phyloP scores from a whole-genome alignment of 2,329 filamentous ascomycete genomes.

The Neobulgaria alba region DNA sequence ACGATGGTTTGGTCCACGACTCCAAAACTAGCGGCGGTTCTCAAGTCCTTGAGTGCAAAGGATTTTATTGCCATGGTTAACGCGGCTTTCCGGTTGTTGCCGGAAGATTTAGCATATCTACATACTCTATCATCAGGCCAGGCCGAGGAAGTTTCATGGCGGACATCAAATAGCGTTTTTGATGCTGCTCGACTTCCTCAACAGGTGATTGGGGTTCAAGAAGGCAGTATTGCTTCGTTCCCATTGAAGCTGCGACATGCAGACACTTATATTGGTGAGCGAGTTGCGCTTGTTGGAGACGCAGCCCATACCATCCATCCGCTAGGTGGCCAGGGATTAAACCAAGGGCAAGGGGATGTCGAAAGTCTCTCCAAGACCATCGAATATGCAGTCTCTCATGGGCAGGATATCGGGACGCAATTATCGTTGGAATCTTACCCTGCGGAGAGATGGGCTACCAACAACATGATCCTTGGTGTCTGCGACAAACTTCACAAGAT shows the following conservation, averaged over 20 bases:
- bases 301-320: slow-evolving; percentile 94
- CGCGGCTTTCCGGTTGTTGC: slow-evolving; percentile 76
- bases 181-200: slow-evolving; percentile 52
- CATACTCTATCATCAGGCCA: slow-evolving; percentile 54
- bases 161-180: slow-evolving; percentile 59
- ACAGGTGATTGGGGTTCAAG: slow-evolving; percentile 60
- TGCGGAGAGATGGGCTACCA: slow-evolving; percentile 70
- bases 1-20: slow-evolving; percentile 95
- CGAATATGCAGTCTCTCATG: slow-evolving; percentile 67
- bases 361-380: slow-evolving; percentile 69
- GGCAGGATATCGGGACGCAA: slow-evolving; percentile 75
- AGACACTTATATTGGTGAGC: slow-evolving; percentile 84
- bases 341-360: slow-evolving; percentile 85
- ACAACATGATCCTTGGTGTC: slow-evolving; percentile 69
- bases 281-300: slow-evolving; percentile 87
- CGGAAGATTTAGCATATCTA: slow-evolving; percentile 76
- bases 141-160: slow-evolving; percentile 75
- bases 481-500: slow-evolving; percentile 90
- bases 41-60: slow-evolving; percentile 64
- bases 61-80: slow-evolving; percentile 88
- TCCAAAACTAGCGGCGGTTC: slow-evolving; percentile 63
- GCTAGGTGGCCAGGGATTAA: slow-evolving; percentile 87
- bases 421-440: slow-evolving; percentile 77
- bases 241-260: slow-evolving; percentile 86
- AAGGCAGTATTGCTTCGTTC: slow-evolving; percentile 77